phyloP scores from a whole-genome alignment of 2,329 filamentous ascomycete species.

The Paecilomyces formosus region DNA sequence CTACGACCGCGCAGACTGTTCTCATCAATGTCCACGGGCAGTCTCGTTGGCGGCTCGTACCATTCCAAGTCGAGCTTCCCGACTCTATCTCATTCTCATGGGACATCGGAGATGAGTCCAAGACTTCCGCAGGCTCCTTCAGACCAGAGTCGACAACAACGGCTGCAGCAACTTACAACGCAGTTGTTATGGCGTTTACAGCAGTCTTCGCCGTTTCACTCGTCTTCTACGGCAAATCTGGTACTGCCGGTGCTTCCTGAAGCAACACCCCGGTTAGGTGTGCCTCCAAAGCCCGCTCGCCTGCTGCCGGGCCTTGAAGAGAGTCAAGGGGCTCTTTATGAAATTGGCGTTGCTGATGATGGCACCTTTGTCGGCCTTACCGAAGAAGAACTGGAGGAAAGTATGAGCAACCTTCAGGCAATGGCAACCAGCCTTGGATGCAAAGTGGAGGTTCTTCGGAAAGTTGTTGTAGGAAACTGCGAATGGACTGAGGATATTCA shows the following conservation, averaged over 20 bases:
- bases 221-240: conserved; percentile 66
- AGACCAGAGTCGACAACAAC: conserved; percentile 67
- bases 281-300: conserved; percentile 45
- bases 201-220: conserved; percentile 87
- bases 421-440: conserved; percentile 95
- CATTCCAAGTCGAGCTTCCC: conserved; percentile 31
- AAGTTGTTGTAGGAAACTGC: conserved; percentile 77
- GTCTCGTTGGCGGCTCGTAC: conserved; percentile 45
- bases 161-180: conserved; percentile 85
- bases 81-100: conserved; percentile 14
- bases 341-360: conserved; percentile 94
- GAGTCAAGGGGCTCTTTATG: conserved; percentile 86
- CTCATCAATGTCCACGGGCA: conserved; percentile 60
- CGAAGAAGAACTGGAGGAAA: conserved; percentile 87
- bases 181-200: conserved; percentile 92
- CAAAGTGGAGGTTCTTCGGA: conserved; percentile 69
- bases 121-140: conserved; percentile 42
- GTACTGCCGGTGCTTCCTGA: conserved; percentile 71
- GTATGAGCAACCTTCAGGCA: conserved; percentile 70
- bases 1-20: conserved; percentile 71
- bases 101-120: conserved; percentile 21
- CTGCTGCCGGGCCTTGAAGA: conserved; percentile 75
- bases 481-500: conserved; percentile 43
- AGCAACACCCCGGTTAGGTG: conserved; percentile 49
- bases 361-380: conserved; percentile 83